Conservation (phyloP, 352 stramenopile species). For the Achlya hypogyna region DNA sequence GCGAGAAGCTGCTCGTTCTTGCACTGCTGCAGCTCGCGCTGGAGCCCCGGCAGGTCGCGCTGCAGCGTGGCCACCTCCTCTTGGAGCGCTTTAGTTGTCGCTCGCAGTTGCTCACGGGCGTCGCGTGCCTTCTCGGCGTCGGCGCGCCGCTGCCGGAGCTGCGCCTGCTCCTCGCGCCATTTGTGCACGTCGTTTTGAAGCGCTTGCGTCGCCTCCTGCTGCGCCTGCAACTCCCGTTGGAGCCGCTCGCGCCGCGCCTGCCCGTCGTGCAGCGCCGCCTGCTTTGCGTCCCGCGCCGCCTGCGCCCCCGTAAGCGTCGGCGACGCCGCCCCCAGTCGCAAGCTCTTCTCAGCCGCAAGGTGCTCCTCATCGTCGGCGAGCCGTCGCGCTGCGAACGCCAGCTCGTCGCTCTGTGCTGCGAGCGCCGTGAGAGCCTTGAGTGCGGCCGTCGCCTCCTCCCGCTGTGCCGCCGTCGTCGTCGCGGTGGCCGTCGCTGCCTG, state of each 20-base stretch:
- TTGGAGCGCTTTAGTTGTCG: conserved; percentile 49
- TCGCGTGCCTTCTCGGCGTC: conserved; percentile 39
- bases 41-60: conserved; percentile 32
- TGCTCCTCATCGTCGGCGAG: conserved; percentile 34
- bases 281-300: conserved; percentile 36
- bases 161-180: conserved; percentile 45
- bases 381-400: conserved; percentile 23
- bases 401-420: conserved; percentile 27
- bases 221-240: conserved; percentile 27
- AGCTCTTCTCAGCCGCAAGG: conserved; percentile 24
- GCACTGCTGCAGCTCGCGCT: conserved; percentile 28
- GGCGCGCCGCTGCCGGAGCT: conserved; percentile 38
- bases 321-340: conserved; percentile 29
- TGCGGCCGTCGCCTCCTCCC: conserved; percentile 29
- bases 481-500: conserved; percentile 30
- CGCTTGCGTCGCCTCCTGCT: conserved; percentile 42
- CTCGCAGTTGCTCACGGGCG: conserved; percentile 44
- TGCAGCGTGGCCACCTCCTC: conserved; percentile 33
- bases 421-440: conserved; percentile 32
- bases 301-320: conserved; percentile 37
- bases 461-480: conserved; percentile 23
- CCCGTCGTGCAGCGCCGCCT: conserved; percentile 34
- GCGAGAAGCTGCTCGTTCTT: conserved; percentile 28
- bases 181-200: conserved; percentile 55
- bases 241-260: conserved; percentile 23